Base-by-base conservation (phyloP, 345 rosid genomes). In the Eucalyptus viminalis region DNA sequence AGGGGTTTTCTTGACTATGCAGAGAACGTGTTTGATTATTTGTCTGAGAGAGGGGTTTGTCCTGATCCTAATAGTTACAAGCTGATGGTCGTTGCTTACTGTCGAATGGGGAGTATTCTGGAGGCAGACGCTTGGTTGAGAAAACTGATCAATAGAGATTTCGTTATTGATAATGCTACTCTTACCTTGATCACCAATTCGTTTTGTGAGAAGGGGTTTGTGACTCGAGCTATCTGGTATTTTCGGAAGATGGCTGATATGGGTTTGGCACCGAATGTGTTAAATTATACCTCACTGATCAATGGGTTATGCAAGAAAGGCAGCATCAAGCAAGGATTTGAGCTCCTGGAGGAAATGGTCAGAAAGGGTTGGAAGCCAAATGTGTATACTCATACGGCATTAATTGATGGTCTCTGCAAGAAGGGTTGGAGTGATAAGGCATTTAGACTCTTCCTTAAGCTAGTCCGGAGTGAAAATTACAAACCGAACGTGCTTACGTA, bases 91-190 rank as follows among this genome's bases (percentile, higher is more conserved):
- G 89, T 96, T 83, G 94, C 90, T 37, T 93, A 89, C 89, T 96
- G 96, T 91, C 93, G 95, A 90, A 88, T 80, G 12, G 98, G 97
- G 50, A 94, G 92, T 90, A 87, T 95, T 87, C 89, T 51, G 14
- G 99, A 96, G 91, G 96, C 93, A 45, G 96, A 95, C 91, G 94
- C 94, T 91, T 94, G 97, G 98, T 88, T 97, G 89, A 94, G 88
- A 34, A 92, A 92, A 53, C 94, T 97, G 99, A 72, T 95, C 11
- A 94, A 92, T 31, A 94, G 95, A 85, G 97, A 96, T 94, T 94
- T 94, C 88, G 19, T 92, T 86, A 93, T 95, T 15, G 99, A 97
- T 88, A 94, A 93, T 89, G 96, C 97, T 49, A 97, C 96, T 4
- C 94, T 95, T 80, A 97, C 97, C 5, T 92, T 97, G 93, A 86